Evolutionary conservation across 2,329 filamentous ascomycete species (phyloP).

Genomic region (Scedosporium aurantiacum): DNA sequence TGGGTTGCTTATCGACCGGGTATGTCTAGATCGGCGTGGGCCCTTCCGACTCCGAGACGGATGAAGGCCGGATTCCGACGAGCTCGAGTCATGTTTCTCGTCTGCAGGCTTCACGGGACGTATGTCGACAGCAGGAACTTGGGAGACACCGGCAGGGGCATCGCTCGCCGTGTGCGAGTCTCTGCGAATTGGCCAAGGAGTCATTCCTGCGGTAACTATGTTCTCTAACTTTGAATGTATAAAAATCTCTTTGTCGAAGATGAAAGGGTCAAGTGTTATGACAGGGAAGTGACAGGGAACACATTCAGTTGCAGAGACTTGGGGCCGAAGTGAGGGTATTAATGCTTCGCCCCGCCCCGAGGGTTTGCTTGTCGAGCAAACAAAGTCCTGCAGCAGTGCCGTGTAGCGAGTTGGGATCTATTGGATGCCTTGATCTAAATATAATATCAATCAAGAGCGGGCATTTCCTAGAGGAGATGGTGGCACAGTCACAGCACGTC

Average conservation of each 20-base stretch:
- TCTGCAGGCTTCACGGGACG: constrained; percentile 8
- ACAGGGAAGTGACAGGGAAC: neutral
- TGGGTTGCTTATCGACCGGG: constrained; percentile 68
- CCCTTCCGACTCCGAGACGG: constrained; percentile 10
- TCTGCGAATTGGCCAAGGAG: constrained; percentile 1
- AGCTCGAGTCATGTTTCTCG: constrained; percentile 26
- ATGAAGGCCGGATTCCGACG: constrained; percentile 31
- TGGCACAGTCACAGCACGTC: no score
- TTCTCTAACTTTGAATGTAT: neutral
- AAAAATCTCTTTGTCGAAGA: neutral
- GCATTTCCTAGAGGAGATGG: neutral
- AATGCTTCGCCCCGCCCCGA: neutral
- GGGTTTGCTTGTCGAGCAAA: neutral
- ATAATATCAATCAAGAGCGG: neutral
- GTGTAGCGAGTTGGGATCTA: neutral
- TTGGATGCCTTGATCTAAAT: neutral
- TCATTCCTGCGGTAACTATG: neutral
- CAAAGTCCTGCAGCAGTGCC: neutral
- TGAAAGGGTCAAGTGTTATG: neutral
- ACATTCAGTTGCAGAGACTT: neutral
- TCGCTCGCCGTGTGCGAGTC: neutral
- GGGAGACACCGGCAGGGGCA: neutral
- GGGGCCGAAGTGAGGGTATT: neutral
- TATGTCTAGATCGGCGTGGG: constrained; percentile 23
- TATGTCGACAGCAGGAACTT: constrained; percentile 7